Conservation (phyloP, 2,329 filamentous ascomycete genomes). For the Fusarium algeriense region DNA sequence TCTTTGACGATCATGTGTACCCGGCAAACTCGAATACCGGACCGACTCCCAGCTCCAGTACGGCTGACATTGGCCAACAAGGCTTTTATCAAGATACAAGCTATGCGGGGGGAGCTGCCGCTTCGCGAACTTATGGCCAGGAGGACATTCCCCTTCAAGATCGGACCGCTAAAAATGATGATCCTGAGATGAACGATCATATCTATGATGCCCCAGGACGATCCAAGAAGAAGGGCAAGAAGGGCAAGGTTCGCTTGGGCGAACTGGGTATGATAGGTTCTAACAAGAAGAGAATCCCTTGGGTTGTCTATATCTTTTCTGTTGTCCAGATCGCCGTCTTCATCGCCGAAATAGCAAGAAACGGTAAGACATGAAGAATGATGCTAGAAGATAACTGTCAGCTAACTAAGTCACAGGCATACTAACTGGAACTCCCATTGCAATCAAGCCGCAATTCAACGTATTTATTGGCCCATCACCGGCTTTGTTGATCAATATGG, state of each 20-base stretch:
- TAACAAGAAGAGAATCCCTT: conserved; percentile 72
- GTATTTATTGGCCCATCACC: conserved; percentile 96
- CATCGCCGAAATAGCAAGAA: conserved; percentile 86
- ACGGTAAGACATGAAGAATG: conserved; percentile 67
- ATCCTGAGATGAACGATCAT: conserved; percentile 65
- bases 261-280: conserved; percentile 71
- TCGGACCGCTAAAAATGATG: conserved; percentile 57
- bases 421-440: conserved; percentile 81
- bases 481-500: conserved; percentile 96
- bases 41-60: conserved; percentile 51
- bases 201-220: conserved; percentile 67
- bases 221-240: conserved; percentile 52
- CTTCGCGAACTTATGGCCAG: conserved; percentile 54
- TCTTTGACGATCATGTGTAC: conserved; percentile 77
- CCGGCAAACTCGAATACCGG: conserved; percentile 63
- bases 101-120: conserved; percentile 65
- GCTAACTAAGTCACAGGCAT: conserved; percentile 63
- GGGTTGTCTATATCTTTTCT: conserved; percentile 85
- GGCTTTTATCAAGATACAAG: conserved; percentile 65
- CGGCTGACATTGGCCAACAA: conserved; percentile 54
- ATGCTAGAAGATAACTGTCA: not conserved
- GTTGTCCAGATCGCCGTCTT: conserved; percentile 85
- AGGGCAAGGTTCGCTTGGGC: conserved; percentile 65
- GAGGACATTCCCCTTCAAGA: conserved; percentile 71
- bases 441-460: conserved; percentile 89